Conservation (phyloP, 73 alveolate species). For the Paramecium sexaurelia region DNA sequence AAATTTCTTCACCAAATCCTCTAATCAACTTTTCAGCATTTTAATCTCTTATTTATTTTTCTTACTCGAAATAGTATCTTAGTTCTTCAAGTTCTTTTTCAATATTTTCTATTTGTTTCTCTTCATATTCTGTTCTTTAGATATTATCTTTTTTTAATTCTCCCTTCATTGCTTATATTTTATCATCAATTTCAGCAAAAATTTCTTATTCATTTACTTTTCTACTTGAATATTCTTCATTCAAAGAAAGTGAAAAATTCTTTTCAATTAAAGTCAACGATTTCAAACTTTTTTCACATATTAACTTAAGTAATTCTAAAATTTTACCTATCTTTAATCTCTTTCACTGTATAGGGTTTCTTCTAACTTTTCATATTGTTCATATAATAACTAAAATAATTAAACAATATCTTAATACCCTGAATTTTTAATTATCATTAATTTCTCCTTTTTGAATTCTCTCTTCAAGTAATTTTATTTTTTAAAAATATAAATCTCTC, state of each 20-base stretch:
- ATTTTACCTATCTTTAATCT: constrained; percentile 37
- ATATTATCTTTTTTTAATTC: constrained; percentile 39
- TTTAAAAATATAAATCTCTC: constrained; percentile 41
- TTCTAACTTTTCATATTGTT: constrained; percentile 26
- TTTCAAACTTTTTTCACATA: constrained; percentile 38
- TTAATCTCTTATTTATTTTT: constrained; percentile 41
- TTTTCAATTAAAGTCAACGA: constrained; percentile 41
- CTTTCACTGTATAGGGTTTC: constrained; percentile 20
- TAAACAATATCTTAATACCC: not conserved
- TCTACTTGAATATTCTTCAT: constrained; percentile 55
- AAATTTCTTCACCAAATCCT: constrained; percentile 48
- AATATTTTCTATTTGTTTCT: constrained; percentile 28
- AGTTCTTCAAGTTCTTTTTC: constrained; percentile 55
- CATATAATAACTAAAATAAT: not conserved
- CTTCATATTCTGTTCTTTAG: constrained; percentile 44
- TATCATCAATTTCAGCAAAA: constrained; percentile 59
- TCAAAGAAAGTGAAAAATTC: constrained; percentile 35
- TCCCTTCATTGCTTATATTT: constrained; percentile 31
- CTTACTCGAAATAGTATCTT: constrained; percentile 45
- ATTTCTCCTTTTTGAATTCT: constrained; percentile 51
- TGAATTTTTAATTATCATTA: constrained; percentile 51
- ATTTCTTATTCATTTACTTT: constrained; percentile 57
- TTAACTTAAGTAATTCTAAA: not conserved
- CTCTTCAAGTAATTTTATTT: constrained; percentile 39
- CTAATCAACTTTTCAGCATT: constrained; percentile 52